A percentile compares a stretch with the other conserved stretches of the same genome.
Conservation (phyloP, 371 early-diverging fungal species). For the Syncephalastrum contaminatum region DNA sequence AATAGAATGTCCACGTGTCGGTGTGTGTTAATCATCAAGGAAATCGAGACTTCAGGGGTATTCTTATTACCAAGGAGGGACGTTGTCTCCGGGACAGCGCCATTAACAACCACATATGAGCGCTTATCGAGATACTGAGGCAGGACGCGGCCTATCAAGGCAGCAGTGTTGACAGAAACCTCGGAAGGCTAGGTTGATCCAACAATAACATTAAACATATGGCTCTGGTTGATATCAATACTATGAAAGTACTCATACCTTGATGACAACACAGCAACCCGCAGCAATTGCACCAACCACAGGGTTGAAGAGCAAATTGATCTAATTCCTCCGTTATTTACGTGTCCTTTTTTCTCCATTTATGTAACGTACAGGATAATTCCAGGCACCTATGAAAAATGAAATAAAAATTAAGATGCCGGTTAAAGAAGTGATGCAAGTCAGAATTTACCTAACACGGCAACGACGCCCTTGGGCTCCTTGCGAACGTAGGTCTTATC, state of each 20-base stretch:
- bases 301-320: slow-evolving; percentile 71
- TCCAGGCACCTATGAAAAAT: slow-evolving; percentile 69
- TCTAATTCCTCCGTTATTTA: slow-evolving; percentile 11
- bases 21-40: too few relatives aligned
- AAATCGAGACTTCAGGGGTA: neutral
- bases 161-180: slow-evolving; percentile 67
- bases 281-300: slow-evolving; percentile 88
- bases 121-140: slow-evolving; percentile 74
- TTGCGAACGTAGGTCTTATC: slow-evolving; percentile 50
- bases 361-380: slow-evolving; percentile 68
- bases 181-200: slow-evolving; percentile 72
- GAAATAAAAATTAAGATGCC: neutral
- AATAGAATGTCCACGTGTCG: neutral
- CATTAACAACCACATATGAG: slow-evolving; percentile 70
- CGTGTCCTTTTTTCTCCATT: neutral
- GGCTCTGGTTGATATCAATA: too few relatives aligned
- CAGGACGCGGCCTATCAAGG: slow-evolving; percentile 55
- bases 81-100: slow-evolving; percentile 74
- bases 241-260: slow-evolving; percentile 33
- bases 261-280: slow-evolving; percentile 85
- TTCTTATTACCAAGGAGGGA: slow-evolving; percentile 50
- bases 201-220: neutral
- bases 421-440: neutral
- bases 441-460: slow-evolving; percentile 53
- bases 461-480: slow-evolving; percentile 76